Evolutionary conservation across 768 basidiomycete genomes (phyloP), one percentile per base, ranked within the genome.

Genomic region (Agaricus sinodeliciosus): DNA sequence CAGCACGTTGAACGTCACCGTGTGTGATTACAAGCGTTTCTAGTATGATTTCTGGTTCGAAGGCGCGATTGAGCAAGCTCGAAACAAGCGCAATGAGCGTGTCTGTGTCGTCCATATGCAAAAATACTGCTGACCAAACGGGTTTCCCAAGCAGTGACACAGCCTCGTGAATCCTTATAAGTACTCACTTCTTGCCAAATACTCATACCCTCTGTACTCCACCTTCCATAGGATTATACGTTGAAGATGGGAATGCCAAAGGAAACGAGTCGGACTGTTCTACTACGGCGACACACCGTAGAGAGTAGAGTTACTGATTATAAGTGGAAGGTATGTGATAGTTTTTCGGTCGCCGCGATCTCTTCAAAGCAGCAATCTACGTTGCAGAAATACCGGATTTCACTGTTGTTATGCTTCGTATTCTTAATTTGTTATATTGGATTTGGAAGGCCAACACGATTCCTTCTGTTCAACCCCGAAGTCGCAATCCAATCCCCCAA

Each of bases 11-110:
- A 19, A 77, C 77, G 58, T 89, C 70, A 18, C 87, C 88, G 39
- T 79, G 67, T 43, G 68, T 72, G 48, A 73, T 63, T 12, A 83
- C 68, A 8, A 90, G 73, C 1, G 82, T 74, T 41, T 87, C 78
- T 4, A 90, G 69, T 0, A 89, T 72, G 6, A 63, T 59, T 18
- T 68, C 66, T 40, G 74, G 71, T 28, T 69, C 64, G 3, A 43
- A 1, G 42, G 45, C 16, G 26, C 31, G 71, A 65, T 49, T 63
- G 48, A 88, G 64, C 12, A 87, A 68, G 62, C 85, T 88, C 13
- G 72, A 67, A n/a, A 88, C 78, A 52, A 87, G 68, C 9, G 80
- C 85, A 40, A 90, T 69, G 31, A 89, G 72, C 6, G 72, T 79
- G 27, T 90, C 88, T 0, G 85, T 90, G 66, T 87, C 85, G 49